phyloP scores from a whole-genome alignment of 2,329 filamentous ascomycete genomes.

The Cladosporium sp. region DNA sequence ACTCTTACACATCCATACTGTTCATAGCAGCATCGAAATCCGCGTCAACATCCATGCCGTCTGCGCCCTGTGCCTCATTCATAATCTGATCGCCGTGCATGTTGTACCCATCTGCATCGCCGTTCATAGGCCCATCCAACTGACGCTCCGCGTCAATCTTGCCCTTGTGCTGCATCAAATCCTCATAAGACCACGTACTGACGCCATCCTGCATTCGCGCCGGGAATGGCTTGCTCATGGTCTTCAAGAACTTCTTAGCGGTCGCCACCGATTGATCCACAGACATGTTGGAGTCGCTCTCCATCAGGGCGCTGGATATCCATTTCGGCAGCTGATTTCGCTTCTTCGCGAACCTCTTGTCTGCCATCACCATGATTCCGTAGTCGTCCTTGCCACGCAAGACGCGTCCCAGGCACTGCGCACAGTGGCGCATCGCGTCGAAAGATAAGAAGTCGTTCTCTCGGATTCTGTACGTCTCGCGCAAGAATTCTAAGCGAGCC shows the following conservation, averaged over 20 bases:
- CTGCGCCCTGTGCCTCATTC: slow-evolving; percentile 26
- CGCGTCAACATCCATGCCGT: slow-evolving; percentile 30
- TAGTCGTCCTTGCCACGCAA: slow-evolving; percentile 96
- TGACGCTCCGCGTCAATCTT: slow-evolving; percentile 58
- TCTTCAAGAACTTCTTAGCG: slow-evolving; percentile 81
- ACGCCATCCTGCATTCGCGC: slow-evolving; percentile 82
- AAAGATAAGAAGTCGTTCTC: slow-evolving; percentile 98
- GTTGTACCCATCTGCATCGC: slow-evolving; percentile 37
- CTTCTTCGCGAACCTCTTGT: slow-evolving; percentile 90
- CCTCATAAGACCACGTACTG: slow-evolving; percentile 79
- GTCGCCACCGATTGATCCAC: slow-evolving; percentile 91
- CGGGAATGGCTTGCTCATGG: slow-evolving; percentile 87
- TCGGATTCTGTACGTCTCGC: slow-evolving; percentile 92
- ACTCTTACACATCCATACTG: slow-evolving; percentile 29
- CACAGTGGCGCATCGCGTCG: slow-evolving; percentile 98
- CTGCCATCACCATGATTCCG: slow-evolving; percentile 98
- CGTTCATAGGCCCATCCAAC: slow-evolving; percentile 29
- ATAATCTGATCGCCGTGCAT: slow-evolving; percentile 28
- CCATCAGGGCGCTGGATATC: slow-evolving; percentile 83
- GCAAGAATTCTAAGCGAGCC: slow-evolving; percentile 88
- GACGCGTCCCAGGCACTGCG: slow-evolving; percentile 91
- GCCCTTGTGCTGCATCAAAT: slow-evolving; percentile 71
- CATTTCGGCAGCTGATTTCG: slow-evolving; percentile 86
- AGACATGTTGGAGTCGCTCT: slow-evolving; percentile 81
- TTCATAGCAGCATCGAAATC: slow-evolving; percentile 33